Evolutionary conservation across 2,329 filamentous ascomycete species (phyloP).

Genomic region (Pseudogymnoascus sp.): DNA sequence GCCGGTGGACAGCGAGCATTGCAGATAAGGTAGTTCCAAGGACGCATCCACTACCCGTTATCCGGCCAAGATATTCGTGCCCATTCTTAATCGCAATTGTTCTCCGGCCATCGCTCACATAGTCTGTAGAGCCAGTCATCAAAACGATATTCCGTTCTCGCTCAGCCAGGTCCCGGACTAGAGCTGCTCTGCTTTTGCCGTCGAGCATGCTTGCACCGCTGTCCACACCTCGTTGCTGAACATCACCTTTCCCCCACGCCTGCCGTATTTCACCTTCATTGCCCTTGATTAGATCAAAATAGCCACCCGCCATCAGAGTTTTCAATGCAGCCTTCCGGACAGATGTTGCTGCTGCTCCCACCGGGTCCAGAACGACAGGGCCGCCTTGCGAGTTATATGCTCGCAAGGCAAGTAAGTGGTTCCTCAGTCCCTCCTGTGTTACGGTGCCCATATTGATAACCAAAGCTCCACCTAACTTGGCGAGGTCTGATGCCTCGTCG

Average conservation of each 20-base stretch:
- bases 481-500: slow-evolving; percentile 74
- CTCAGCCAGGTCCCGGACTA: slow-evolving; percentile 59
- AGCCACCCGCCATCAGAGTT: slow-evolving; percentile 61
- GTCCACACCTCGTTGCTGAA: slow-evolving; percentile 78
- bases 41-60: slow-evolving; percentile 79
- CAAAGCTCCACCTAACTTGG: slow-evolving; percentile 64
- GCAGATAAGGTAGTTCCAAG: slow-evolving; percentile 75
- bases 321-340: slow-evolving; percentile 65
- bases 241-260: slow-evolving; percentile 49
- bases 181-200: slow-evolving; percentile 45
- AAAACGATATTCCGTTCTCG: slow-evolving; percentile 66
- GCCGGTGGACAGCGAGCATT: slow-evolving; percentile 55
- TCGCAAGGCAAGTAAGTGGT: slow-evolving; percentile 63
- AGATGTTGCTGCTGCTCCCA: slow-evolving; percentile 76
- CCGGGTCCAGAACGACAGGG: slow-evolving; percentile 79
- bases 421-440: slow-evolving; percentile 62
- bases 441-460: slow-evolving; percentile 95
- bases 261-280: slow-evolving; percentile 83
- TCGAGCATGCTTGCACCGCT: slow-evolving; percentile 50
- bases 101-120: slow-evolving; percentile 64
- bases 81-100: slow-evolving; percentile 69
- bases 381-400: slow-evolving; percentile 74
- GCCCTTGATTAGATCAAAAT: slow-evolving; percentile 85
- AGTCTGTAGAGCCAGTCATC: slow-evolving; percentile 73
- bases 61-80: slow-evolving; percentile 57